These are phyloP conservation scores for Ustilago loliicola DNA, from an alignment of 1,284 basidiomycete genomes.

Conservation along the genomic window DNA sequence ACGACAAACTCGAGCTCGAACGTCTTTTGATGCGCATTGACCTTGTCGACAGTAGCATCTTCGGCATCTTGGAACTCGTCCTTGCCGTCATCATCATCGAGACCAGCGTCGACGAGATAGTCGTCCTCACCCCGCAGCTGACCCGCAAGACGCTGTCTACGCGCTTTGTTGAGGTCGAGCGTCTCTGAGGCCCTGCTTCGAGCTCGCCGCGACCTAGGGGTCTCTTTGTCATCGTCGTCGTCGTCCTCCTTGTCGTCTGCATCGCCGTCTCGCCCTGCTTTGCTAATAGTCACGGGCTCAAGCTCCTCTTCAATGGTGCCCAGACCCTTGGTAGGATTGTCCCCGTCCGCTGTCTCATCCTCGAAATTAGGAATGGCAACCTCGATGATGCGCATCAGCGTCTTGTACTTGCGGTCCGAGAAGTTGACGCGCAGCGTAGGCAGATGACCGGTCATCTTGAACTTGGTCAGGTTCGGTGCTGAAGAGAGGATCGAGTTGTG, in stretches of 20 bases:
- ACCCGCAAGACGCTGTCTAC: slow-evolving; percentile 57
- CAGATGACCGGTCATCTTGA: slow-evolving; percentile 92
- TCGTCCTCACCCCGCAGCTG: slow-evolving; percentile 64
- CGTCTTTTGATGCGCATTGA: slow-evolving; percentile 79
- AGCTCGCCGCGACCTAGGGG: slow-evolving; percentile 20
- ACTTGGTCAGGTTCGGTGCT: slow-evolving; percentile 84
- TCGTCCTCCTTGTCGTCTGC: slow-evolving; percentile 17
- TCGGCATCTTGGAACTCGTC: slow-evolving; percentile 64
- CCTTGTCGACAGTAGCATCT: slow-evolving; percentile 61
- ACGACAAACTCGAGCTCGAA: slow-evolving; percentile 93
- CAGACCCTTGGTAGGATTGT: slow-evolving; percentile 32
- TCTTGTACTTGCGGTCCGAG: slow-evolving; percentile 95
- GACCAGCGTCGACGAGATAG: slow-evolving; percentile 57
- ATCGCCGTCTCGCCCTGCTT: slow-evolving; percentile 10
- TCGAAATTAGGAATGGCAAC: slow-evolving; percentile 89
- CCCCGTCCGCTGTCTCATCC: slow-evolving; percentile 71
- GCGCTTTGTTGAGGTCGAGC: slow-evolving; percentile 60
- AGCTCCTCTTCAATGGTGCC: slow-evolving; percentile 50
- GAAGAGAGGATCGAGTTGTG: slow-evolving; percentile 94
- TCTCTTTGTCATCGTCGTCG: slow-evolving; percentile 21
- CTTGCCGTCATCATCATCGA: slow-evolving; percentile 53
- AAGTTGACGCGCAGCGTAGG: slow-evolving; percentile 92
- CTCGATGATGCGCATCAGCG: slow-evolving; percentile 92
- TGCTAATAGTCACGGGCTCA: slow-evolving; percentile 33
- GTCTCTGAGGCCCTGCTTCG: slow-evolving; percentile 39